Evolutionary conservation across 2,329 filamentous ascomycete genomes (phyloP).

Genomic region (Rutstroemia sp.): DNA sequence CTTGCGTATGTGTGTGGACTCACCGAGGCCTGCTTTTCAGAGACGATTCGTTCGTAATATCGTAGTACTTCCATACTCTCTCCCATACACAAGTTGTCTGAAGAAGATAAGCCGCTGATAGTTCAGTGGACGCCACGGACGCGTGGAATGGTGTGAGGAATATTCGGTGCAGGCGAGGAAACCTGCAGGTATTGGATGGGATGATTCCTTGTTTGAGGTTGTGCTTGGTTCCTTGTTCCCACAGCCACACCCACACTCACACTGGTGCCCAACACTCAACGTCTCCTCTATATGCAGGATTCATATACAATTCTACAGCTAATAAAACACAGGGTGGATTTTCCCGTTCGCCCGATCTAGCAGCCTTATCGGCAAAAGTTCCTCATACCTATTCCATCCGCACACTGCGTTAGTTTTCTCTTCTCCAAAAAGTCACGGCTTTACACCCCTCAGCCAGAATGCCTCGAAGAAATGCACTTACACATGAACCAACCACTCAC

Average conservation of each 20-base stretch:
- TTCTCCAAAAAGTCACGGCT: too few relatives aligned
- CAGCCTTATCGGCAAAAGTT: conserved; percentile 21
- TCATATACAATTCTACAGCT: not conserved
- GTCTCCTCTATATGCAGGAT: not conserved
- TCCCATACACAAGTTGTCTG: too few relatives aligned
- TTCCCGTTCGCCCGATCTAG: conserved; percentile 34
- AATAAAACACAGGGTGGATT: conserved; percentile 36
- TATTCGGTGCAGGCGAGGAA: not conserved
- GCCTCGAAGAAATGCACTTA: conserved; percentile 26
- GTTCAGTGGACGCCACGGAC: not conserved
- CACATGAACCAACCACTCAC: conserved; percentile 47
- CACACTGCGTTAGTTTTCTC: too few relatives aligned
- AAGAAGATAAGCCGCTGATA: too few relatives aligned
- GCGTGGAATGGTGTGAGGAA: conserved; percentile 6
- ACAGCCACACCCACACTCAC: too few relatives aligned
- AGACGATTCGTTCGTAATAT: too few relatives aligned
- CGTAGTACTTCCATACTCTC: too few relatives aligned
- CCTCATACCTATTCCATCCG: conserved; percentile 16
- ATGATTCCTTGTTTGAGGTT: not conserved
- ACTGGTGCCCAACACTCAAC: not conserved
- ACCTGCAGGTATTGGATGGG: not conserved
- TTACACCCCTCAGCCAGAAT: not conserved
- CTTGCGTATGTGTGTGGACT: too few relatives aligned
- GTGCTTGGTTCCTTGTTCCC: too few relatives aligned
- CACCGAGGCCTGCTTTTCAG: too few relatives aligned